These are phyloP conservation scores for Zoysia matrella DNA, from an alignment of 202 grass and related monocot species.

Conservation along the genomic window DNA sequence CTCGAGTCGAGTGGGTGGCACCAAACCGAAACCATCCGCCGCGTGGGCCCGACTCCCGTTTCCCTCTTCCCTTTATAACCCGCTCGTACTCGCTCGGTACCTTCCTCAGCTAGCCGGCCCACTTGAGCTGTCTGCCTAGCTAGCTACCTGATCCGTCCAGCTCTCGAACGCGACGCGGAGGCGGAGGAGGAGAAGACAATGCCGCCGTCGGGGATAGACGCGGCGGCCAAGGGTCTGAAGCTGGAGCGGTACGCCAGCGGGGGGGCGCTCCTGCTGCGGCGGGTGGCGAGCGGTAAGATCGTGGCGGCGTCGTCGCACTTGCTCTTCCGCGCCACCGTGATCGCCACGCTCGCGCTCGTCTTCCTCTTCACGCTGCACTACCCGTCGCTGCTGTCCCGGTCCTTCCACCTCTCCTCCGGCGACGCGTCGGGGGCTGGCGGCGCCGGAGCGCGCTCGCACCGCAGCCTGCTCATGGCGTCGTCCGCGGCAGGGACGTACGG, in stretches of 20 bases:
- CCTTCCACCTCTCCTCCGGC: slow-evolving; percentile 49
- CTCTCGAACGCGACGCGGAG: neutral
- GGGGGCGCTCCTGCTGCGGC: slow-evolving; percentile 65
- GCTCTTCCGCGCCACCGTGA: slow-evolving; percentile 83
- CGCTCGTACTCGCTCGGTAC: slow-evolving; percentile 7
- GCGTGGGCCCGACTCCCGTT: neutral
- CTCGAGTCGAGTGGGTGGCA: slow-evolving; percentile 31
- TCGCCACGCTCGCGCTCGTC: slow-evolving; percentile 72
- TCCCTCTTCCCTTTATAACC: slow-evolving; percentile 36
- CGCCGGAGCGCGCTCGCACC: slow-evolving; percentile 21
- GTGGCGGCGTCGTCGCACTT: slow-evolving; percentile 69
- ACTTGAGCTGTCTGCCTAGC: neutral
- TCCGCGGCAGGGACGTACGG: slow-evolving; percentile 21
- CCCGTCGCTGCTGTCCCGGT: slow-evolving; percentile 82
- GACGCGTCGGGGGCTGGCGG: neutral
- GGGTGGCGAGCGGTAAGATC: slow-evolving; percentile 63
- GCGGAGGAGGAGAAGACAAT: neutral
- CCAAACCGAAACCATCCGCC: slow-evolving; percentile 58
- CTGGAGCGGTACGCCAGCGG: slow-evolving; percentile 76
- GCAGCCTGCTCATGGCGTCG: slow-evolving; percentile 53
- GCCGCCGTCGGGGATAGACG: slow-evolving; percentile 40
- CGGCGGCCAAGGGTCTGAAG: slow-evolving; percentile 60
- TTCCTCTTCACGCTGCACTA: slow-evolving; percentile 91
- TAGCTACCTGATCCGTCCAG: no score
- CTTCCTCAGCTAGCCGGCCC: slow-evolving; percentile 50